phyloP scores from a whole-genome alignment of 164 flowering plant species.

The Berberis thunbergii region DNA sequence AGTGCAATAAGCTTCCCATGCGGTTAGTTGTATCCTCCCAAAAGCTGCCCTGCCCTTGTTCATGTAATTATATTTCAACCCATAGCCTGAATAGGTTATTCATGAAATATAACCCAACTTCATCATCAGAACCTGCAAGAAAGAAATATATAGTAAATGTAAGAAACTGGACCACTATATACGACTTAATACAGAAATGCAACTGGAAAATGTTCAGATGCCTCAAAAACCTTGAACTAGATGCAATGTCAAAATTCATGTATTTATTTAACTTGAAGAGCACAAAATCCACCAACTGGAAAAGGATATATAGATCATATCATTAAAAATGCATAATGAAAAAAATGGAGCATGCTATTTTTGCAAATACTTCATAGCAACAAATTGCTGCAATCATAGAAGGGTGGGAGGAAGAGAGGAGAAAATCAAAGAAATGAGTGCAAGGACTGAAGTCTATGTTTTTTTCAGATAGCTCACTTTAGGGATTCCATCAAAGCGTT shows the following conservation, averaged over 20 bases:
- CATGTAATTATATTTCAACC: conserved; percentile 9
- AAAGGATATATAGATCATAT: too few relatives aligned
- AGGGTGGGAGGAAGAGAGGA: too few relatives aligned
- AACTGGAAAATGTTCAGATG: background rate
- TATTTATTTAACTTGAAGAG: too few relatives aligned
- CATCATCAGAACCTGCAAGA: conserved; percentile 8
- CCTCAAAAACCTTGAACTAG: conserved; percentile 1
- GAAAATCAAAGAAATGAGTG: too few relatives aligned
- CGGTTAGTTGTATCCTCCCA: conserved; percentile 15
- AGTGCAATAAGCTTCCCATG: conserved; percentile 59
- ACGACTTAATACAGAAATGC: background rate
- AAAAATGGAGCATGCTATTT: too few relatives aligned
- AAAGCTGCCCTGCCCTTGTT: conserved; percentile 9
- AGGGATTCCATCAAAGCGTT: too few relatives aligned
- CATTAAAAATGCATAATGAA: too few relatives aligned
- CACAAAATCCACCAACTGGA: too few relatives aligned
- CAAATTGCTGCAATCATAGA: too few relatives aligned
- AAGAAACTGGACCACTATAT: background rate
- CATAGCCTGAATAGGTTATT: background rate
- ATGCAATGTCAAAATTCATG: background rate
- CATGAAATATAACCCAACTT: background rate
- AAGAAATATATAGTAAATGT: background rate
- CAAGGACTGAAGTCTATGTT: too few relatives aligned
- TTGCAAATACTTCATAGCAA: too few relatives aligned
- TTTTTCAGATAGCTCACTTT: too few relatives aligned